Base-by-base conservation (phyloP, 129 eudicot genomes). In the Centrapalus pauciflorus region DNA sequence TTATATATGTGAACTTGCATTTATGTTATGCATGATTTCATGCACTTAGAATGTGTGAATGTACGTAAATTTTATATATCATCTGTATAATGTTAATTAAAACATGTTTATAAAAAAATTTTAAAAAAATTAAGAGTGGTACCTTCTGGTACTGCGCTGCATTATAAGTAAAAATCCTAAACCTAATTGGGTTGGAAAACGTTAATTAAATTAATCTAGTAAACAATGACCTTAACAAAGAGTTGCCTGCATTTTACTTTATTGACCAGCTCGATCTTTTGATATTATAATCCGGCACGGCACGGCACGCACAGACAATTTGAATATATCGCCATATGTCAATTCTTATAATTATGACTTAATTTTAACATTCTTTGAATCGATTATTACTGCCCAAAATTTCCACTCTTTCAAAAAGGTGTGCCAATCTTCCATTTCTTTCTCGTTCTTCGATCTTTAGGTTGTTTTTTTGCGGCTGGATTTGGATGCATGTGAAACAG, bases 271-370 rank as follows among this genome's bases (percentile, higher is more conserved):
- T n/a, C n/a, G n/a, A n/a, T 71, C 41, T 14, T 49, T 33, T 34
- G 69, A 14, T 46, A 61, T 50, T 33, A 50, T 45, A 49, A 72
- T 61, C 61, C 70, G 17, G 77, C 55, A n/a, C n/a, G n/a, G n/a
- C n/a, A n/a, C n/a, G n/a, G n/a, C n/a, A n/a, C n/a, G n/a, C n/a
- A 72, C 70, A 17, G 27, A 17, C 10, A 2, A 25, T 72, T 72
- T 72, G 77, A 72, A 62, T 10, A 62, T 10, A 63, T 72, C 23
- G 69, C 62, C 77, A 62, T 60, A 51, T 41, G 64, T 73, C 77
- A 37, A n/a, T n/a, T n/a, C n/a, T n/a, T n/a, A n/a, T n/a, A 67
- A 23, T 38, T 63, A 51, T 27, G 65, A 73, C 77, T 46, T 28
- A 24, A 23, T 21, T 33, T 54, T 30, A 57, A 34, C 11, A 27